Percentiles rank a stretch among this genome's conserved stretches.
phyloP scores from a whole-genome alignment of 768 basidiomycete species.

The Boletus patriciae region DNA sequence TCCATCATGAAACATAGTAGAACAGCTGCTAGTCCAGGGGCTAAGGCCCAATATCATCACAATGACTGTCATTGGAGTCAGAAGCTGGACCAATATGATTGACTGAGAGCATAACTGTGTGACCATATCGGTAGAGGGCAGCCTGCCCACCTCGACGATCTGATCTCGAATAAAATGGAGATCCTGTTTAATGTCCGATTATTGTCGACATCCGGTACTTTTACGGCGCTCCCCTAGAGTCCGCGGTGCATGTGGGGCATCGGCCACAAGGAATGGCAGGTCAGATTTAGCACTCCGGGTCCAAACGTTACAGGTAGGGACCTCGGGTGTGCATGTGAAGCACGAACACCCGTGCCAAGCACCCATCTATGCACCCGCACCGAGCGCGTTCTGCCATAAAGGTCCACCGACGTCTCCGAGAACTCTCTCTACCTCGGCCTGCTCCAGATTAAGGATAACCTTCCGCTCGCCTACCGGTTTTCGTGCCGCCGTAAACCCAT shows the following conservation, averaged over 20 bases:
- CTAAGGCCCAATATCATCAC: background rate
- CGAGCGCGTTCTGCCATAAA: slow-evolving; percentile 58
- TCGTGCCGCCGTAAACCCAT: slow-evolving; percentile 50
- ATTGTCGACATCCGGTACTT: too few species aligned
- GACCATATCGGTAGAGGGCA: too few species aligned
- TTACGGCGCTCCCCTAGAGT: background rate
- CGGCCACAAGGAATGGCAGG: background rate
- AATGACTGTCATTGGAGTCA: too few species aligned
- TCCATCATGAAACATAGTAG: too few species aligned
- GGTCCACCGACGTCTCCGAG: slow-evolving; percentile 77
- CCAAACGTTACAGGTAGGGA: background rate
- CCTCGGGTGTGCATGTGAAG: background rate
- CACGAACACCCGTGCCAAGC: background rate
- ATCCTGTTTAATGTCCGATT: background rate
- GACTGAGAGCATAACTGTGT: too few species aligned
- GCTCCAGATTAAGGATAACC: slow-evolving; percentile 81
- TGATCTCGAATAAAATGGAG: background rate
- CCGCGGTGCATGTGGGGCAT: background rate
- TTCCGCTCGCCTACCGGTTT: slow-evolving; percentile 66
- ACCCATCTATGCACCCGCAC: slow-evolving; percentile 8
- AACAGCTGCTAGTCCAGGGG: background rate
- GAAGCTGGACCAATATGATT: too few species aligned
- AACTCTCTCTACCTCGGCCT: slow-evolving; percentile 80
- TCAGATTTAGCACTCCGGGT: background rate
- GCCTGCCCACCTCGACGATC: background rate